Evolutionary conservation across 2,329 filamentous ascomycete species (phyloP).

Genomic region (Colletotrichum trifolii): DNA sequence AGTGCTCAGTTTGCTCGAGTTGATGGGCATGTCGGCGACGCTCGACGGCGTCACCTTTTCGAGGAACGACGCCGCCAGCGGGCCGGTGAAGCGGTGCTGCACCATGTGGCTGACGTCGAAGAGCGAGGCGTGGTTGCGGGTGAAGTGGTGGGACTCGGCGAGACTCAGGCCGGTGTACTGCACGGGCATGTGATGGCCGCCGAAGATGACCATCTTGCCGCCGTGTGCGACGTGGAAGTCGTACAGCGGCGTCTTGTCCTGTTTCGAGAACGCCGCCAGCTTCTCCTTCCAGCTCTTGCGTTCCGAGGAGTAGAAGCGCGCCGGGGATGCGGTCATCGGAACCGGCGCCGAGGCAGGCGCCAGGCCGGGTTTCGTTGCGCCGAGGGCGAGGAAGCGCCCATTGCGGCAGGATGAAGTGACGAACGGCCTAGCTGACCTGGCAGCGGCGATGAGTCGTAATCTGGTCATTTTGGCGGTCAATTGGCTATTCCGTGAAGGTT

Average conservation of each 20-base stretch:
- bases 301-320: conserved; percentile 26
- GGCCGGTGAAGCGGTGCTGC: conserved; percentile 86
- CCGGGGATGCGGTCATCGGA: conserved; percentile 10
- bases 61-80: conserved; percentile 83
- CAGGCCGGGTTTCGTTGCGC: conserved; percentile 15
- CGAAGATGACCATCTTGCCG: conserved; percentile 97
- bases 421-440: conserved; percentile 26
- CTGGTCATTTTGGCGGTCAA: conserved; percentile 20
- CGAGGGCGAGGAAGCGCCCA: conserved; percentile 10
- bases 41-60: conserved; percentile 85
- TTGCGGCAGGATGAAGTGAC: conserved; percentile 24
- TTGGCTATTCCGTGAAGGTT: conserved; percentile 5
- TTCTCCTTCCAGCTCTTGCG: conserved; percentile 36
- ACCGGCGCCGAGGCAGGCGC: conserved; percentile 22
- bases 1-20: conserved; percentile 85
- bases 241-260: conserved; percentile 78
- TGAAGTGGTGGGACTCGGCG: conserved; percentile 89
- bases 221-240: conserved; percentile 81
- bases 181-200: conserved; percentile 91
- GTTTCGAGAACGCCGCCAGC: conserved; percentile 43
- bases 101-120: conserved; percentile 99
- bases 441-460: conserved; percentile 27
- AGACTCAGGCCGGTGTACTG: conserved; percentile 85
- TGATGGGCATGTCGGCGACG: conserved; percentile 69
- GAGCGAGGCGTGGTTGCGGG: conserved; percentile 85